Evolutionary conservation across 2,329 filamentous ascomycete genomes (phyloP).

Genomic region (Neodidymelliopsis sp.): DNA sequence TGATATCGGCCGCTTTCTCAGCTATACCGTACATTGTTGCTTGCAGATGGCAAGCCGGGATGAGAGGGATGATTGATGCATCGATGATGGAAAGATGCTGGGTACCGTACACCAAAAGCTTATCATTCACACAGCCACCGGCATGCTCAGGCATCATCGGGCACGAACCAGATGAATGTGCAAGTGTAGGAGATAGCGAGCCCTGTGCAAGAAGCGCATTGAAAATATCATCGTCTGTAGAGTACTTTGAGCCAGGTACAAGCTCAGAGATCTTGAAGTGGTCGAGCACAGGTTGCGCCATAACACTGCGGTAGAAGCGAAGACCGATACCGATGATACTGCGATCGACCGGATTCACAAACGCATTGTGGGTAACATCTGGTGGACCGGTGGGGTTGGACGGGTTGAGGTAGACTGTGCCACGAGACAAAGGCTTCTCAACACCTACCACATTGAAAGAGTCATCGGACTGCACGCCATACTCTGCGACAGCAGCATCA

Average conservation of each 20-base stretch:
- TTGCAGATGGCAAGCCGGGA: slow-evolving; percentile 29
- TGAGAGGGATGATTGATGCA: slow-evolving; percentile 30
- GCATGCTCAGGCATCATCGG: slow-evolving; percentile 32
- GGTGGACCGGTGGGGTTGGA: slow-evolving; percentile 35
- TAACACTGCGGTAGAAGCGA: slow-evolving; percentile 42
- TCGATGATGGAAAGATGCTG: slow-evolving; percentile 32
- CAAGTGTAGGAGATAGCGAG: slow-evolving; percentile 18
- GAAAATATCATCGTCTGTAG: slow-evolving; percentile 27
- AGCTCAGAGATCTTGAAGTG: slow-evolving; percentile 39
- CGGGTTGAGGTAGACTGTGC: slow-evolving; percentile 42
- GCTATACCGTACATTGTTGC: slow-evolving; percentile 37
- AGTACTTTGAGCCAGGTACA: slow-evolving; percentile 29
- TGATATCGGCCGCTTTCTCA: slow-evolving; percentile 38
- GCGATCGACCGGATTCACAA: slow-evolving; percentile 34
- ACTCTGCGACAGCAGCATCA: slow-evolving; percentile 30
- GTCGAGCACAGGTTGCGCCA: slow-evolving; percentile 37
- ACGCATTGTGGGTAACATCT: slow-evolving; percentile 28
- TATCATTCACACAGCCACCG: slow-evolving; percentile 26
- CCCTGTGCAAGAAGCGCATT: slow-evolving; percentile 7
- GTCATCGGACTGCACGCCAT: slow-evolving; percentile 45
- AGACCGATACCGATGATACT: slow-evolving; percentile 39
- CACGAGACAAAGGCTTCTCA: slow-evolving; percentile 39
- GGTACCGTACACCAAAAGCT: slow-evolving; percentile 28
- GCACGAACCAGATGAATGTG: slow-evolving; percentile 26
- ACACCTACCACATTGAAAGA: slow-evolving; percentile 34